Evolutionary conservation across 1,284 basidiomycete species (phyloP).

Genomic region (Thelephora terrestris): DNA sequence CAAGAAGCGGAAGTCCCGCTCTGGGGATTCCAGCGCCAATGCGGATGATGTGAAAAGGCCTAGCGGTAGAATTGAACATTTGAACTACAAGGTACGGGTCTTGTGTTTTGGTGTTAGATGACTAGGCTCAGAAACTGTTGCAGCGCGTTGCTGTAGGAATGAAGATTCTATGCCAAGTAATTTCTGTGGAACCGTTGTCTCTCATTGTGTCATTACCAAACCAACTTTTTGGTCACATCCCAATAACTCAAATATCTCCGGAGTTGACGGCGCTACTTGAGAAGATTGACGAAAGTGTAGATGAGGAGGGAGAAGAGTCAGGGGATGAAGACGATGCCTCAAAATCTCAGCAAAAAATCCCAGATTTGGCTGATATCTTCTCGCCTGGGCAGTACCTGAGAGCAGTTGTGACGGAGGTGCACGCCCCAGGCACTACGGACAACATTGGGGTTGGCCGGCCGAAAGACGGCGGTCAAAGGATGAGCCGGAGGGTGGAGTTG

Average conservation of each 20-base stretch:
- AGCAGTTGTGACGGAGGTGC: conserved; percentile 63
- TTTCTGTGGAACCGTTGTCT: conserved; percentile 83
- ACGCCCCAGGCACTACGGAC: conserved; percentile 52
- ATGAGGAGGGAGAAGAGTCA: conserved; percentile 32
- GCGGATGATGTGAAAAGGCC: conserved; percentile 32
- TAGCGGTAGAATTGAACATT: conserved; percentile 71
- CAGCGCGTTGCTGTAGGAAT: conserved; percentile 81
- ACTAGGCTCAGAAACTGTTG: not conserved
- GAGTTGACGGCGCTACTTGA: conserved; percentile 72
- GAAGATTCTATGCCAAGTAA: conserved; percentile 80
- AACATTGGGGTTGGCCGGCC: conserved; percentile 44
- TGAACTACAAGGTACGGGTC: conserved; percentile 80
- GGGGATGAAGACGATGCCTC: conserved; percentile 28
- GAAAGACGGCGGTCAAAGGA: conserved; percentile 56
- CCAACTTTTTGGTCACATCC: conserved; percentile 90
- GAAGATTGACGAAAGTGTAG: conserved; percentile 45
- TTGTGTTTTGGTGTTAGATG: not conserved
- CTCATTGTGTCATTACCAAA: conserved; percentile 91
- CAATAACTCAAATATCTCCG: conserved; percentile 89
- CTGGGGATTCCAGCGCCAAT: not conserved
- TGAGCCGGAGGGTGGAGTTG: conserved; percentile 78
- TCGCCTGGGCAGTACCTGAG: conserved; percentile 80
- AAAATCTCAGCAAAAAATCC: conserved; percentile 28
- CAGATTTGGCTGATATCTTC: conserved; percentile 74
- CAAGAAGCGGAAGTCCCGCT: conserved; percentile 11